Evolutionary conservation across 2,329 filamentous ascomycete genomes (phyloP).

Genomic region (Nannizziopsis barbatae): DNA sequence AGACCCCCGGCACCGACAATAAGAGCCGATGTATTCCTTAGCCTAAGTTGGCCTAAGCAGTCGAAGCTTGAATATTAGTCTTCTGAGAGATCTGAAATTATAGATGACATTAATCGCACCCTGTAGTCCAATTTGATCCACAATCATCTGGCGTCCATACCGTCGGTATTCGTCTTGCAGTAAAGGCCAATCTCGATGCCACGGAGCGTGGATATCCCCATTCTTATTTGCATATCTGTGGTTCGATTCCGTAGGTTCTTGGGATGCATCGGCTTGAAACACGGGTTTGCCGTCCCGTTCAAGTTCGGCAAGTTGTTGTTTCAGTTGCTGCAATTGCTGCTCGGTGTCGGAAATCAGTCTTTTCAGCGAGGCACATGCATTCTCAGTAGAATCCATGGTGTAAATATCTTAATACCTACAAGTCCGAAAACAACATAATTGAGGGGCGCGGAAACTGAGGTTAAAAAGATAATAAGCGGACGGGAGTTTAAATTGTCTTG

Average conservation of each 20-base stretch:
- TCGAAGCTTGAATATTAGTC: background rate
- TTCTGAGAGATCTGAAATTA: background rate
- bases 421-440: too few relatives aligned
- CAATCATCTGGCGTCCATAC: constrained; percentile 84
- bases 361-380: constrained; percentile 5
- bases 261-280: background rate
- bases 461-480: background rate
- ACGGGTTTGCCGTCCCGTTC: constrained; percentile 1
- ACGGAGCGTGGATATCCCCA: background rate
- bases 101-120: constrained; percentile 40
- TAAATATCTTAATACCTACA: background rate
- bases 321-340: constrained; percentile 26
- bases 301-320: constrained; percentile 24
- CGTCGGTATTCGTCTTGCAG: constrained; percentile 63
- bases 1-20: constrained; percentile 81
- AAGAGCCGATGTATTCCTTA: constrained; percentile 61
- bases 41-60: constrained; percentile 56
- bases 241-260: constrained; percentile 1
- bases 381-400: background rate
- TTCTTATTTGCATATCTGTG: background rate
- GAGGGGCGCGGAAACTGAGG: too few relatives aligned
- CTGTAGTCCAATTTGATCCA: constrained; percentile 66
- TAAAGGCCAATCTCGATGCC: constrained; percentile 52
- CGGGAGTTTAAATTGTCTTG: background rate
- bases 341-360: constrained; percentile 30